Percentiles rank a stretch among this genome's conserved stretches.
These are phyloP conservation scores for Penicillium manginii DNA, from an alignment of 495 filamentous ascomycete species.

Conservation along the genomic window DNA sequence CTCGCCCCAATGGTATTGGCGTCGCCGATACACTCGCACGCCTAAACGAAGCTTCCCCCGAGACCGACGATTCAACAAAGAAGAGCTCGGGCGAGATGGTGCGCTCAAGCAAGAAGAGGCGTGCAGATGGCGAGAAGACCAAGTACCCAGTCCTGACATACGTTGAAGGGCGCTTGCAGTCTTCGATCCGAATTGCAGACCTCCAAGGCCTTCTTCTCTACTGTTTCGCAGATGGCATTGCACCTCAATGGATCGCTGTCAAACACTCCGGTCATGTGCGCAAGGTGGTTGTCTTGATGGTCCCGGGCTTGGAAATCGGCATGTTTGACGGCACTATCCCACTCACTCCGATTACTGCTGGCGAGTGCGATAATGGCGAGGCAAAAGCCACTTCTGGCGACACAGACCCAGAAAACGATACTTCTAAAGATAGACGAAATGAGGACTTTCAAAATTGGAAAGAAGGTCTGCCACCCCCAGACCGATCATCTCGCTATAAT, in stretches of 20 bases:
- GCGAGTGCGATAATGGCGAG: not conserved
- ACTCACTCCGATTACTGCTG: conserved; percentile 34
- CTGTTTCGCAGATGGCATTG: conserved; percentile 79
- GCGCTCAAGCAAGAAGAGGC: conserved; percentile 29
- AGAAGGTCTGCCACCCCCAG: conserved; percentile 44
- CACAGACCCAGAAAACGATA: conserved; percentile 19
- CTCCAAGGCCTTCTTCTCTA: conserved; percentile 85
- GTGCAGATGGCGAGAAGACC: conserved; percentile 59
- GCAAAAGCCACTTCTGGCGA: conserved; percentile 15
- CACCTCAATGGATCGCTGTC: conserved; percentile 87
- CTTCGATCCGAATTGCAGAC: conserved; percentile 74
- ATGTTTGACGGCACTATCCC: conserved; percentile 80
- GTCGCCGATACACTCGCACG: conserved; percentile 37
- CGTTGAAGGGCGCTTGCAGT: conserved; percentile 68
- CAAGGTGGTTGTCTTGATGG: conserved; percentile 91
- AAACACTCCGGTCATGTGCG: conserved; percentile 73
- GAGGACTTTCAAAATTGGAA: conserved; percentile 49
- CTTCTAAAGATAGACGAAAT: conserved; percentile 26
- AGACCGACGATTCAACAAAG: conserved; percentile 9
- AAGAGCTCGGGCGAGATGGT: conserved; percentile 28
- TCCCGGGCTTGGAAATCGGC: conserved; percentile 84
- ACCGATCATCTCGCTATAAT: conserved; percentile 63
- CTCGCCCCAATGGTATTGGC: conserved; percentile 27
- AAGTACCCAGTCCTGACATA: conserved; percentile 79
- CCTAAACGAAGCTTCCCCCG: conserved; percentile 28